These are phyloP conservation scores for Paramecium octaurelia DNA, from an alignment of 73 alveolate species.

Conservation along the genomic window DNA sequence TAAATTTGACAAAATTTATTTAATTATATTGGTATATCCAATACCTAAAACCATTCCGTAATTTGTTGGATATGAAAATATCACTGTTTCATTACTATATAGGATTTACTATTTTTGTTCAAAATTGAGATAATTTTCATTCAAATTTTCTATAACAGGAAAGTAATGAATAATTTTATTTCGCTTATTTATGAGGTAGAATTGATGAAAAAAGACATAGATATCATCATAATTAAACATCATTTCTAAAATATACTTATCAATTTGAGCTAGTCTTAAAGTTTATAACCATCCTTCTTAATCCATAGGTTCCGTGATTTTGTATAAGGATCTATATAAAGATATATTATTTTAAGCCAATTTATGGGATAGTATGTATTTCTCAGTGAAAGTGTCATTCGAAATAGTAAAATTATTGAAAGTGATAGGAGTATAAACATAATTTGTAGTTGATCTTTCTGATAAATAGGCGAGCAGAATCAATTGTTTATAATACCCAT, in stretches of 20 bases:
- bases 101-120: background rate
- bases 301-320: background rate
- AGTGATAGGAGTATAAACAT: background rate
- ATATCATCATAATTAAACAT: background rate
- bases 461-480: background rate
- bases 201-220: background rate
- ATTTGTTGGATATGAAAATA: background rate
- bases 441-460: background rate
- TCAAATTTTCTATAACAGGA: background rate
- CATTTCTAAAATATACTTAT: background rate
- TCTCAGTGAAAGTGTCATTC: background rate
- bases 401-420: background rate
- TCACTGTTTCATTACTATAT: background rate
- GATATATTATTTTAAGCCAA: background rate
- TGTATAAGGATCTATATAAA: background rate
- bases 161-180: conserved; percentile 4
- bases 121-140: background rate
- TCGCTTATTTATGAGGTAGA: background rate
- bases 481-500: background rate
- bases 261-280: background rate
- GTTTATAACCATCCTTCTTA: background rate
- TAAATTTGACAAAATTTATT: background rate
- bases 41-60: background rate
- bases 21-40: background rate
- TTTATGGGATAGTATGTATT: background rate